These are phyloP conservation scores for Penicillium soppii DNA, from an alignment of 495 filamentous ascomycete species.

Conservation along the genomic window DNA sequence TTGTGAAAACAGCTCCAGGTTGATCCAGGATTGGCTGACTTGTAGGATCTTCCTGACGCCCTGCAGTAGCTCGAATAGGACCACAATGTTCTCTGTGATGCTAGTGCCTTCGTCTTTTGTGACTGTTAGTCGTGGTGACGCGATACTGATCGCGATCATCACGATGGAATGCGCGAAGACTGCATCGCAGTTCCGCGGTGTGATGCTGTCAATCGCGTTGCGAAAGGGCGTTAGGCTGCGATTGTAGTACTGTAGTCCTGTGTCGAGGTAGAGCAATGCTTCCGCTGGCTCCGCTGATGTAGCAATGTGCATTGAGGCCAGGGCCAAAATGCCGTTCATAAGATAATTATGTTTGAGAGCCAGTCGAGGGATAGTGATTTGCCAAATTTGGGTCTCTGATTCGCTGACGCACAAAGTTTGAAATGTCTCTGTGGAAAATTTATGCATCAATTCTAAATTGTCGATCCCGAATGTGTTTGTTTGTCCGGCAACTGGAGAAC, in stretches of 20 bases:
- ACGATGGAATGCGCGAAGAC: conserved; percentile 50
- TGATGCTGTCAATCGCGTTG: conserved; percentile 39
- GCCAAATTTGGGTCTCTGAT: conserved; percentile 24
- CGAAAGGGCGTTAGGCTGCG: conserved; percentile 43
- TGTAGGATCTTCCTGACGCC: conserved; percentile 30
- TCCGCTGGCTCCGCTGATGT: conserved; percentile 22
- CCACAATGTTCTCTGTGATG: conserved; percentile 29
- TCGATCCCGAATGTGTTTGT: conserved; percentile 9
- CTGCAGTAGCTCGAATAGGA: conserved; percentile 29
- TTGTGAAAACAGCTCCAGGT: conserved; percentile 20
- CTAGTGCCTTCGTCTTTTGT: conserved; percentile 10
- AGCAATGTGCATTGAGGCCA: conserved; percentile 53
- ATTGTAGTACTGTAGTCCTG: conserved; percentile 46
- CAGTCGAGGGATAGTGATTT: conserved; percentile 37
- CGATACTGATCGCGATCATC: conserved; percentile 41
- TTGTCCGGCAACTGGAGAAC: neutral
- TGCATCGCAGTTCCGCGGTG: conserved; percentile 40
- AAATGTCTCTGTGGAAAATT: conserved; percentile 25
- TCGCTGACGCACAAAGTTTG: conserved; percentile 21
- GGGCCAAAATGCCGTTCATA: conserved; percentile 50
- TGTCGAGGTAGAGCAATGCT: conserved; percentile 36
- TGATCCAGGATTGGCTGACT: conserved; percentile 25
- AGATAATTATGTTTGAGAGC: conserved; percentile 47
- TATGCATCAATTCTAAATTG: conserved; percentile 27
- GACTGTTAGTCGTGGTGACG: conserved; percentile 33